These are phyloP conservation scores for Ganoderma sp. DNA, from an alignment of 1,284 basidiomycete species.

Conservation along the genomic window DNA sequence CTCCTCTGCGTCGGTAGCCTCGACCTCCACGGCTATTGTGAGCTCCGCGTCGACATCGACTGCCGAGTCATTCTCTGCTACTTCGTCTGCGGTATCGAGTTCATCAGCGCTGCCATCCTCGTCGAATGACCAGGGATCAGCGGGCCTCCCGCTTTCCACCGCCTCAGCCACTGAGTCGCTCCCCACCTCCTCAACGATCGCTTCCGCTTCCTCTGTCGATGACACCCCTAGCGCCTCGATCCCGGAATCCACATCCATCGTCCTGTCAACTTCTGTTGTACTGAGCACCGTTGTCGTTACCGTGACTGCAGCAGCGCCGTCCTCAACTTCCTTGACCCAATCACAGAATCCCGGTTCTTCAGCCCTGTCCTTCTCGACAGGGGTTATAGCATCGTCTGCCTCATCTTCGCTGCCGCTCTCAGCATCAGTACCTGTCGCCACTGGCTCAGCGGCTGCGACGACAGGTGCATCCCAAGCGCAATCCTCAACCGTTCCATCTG, in stretches of 20 bases:
- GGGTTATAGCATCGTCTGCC: background rate
- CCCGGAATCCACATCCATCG: constrained; percentile 18
- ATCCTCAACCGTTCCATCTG: background rate
- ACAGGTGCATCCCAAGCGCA: constrained; percentile 32
- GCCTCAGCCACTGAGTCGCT: constrained; percentile 7
- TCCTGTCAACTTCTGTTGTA: constrained; percentile 28
- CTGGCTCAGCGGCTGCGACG: background rate
- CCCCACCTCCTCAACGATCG: background rate
- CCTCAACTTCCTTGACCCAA: constrained; percentile 1
- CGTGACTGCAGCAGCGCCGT: constrained; percentile 24
- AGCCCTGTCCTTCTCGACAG: background rate
- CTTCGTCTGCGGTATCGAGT: constrained; percentile 15
- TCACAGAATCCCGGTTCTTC: constrained; percentile 10
- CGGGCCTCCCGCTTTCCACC: constrained; percentile 15
- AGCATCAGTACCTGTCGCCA: constrained; percentile 9
- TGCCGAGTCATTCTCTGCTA: constrained; percentile 11
- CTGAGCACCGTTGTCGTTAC: constrained; percentile 35
- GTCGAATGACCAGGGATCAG: background rate
- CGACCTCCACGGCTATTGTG: constrained; percentile 6
- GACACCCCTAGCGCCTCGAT: background rate
- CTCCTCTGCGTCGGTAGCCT: constrained; percentile 6
- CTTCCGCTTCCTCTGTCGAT: background rate
- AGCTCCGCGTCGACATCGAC: constrained; percentile 13
- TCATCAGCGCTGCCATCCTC: constrained; percentile 5
- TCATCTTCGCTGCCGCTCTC: constrained; percentile 14